phyloP scores from a whole-genome alignment of 2,329 filamentous ascomycete species.

The Colletotrichum cuscutae region DNA sequence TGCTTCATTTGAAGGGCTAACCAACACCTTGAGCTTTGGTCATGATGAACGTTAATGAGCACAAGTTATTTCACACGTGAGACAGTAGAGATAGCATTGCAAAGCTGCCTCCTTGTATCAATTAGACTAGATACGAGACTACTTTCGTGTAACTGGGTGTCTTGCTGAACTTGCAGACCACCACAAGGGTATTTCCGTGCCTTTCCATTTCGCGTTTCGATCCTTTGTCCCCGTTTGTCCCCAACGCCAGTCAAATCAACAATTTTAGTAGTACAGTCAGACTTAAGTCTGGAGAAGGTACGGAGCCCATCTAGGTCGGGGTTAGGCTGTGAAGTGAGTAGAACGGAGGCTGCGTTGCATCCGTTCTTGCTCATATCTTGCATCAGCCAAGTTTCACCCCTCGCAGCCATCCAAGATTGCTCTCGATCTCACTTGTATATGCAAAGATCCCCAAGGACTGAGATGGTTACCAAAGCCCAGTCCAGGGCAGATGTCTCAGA shows the following conservation, averaged over 20 bases:
- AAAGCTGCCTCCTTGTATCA: neutral
- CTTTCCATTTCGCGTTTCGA: slow-evolving; percentile 10
- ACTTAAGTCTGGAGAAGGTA: neutral
- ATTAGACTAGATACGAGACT: neutral
- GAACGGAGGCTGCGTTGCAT: neutral
- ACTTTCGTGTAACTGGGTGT: slow-evolving; percentile 22
- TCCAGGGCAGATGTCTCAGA: slow-evolving; percentile 37
- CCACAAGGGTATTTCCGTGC: slow-evolving; percentile 33
- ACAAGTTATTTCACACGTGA: neutral
- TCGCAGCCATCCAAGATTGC: neutral
- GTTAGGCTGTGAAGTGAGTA: neutral
- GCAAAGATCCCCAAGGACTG: neutral
- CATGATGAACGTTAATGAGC: neutral
- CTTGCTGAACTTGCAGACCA: neutral
- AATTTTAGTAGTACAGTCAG: slow-evolving; percentile 1
- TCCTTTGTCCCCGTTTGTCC: neutral
- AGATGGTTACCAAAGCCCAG: neutral
- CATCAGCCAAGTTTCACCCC: neutral
- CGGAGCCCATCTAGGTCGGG: neutral
- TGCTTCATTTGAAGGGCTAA: neutral
- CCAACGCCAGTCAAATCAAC: slow-evolving; percentile 13
- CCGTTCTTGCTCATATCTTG: neutral
- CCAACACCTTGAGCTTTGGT: neutral
- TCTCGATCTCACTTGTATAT: neutral
- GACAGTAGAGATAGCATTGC: neutral